Base-by-base conservation (phyloP, 2,329 filamentous ascomycete genomes). In the Drechslerella dactyloides region DNA sequence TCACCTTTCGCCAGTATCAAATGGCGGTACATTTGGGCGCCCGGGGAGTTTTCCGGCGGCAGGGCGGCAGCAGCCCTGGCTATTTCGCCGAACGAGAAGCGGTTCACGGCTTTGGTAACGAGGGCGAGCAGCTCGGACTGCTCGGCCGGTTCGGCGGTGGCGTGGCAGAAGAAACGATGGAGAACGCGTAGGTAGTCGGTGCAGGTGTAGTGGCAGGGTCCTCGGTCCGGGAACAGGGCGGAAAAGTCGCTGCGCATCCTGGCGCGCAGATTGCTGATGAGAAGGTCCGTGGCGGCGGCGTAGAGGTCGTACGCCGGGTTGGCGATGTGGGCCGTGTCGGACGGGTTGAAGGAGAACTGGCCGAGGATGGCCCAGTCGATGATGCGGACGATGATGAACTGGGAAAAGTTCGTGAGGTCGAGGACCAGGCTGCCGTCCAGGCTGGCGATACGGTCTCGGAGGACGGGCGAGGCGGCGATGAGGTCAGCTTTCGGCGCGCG, bases 241-340 rank as follows among this genome's bases (percentile, higher is more conserved):
- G 44, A 2, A 19, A 48, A 10, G 2, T 48, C 44, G 4, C 19
- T 2, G 8, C 44, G 44, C n/a, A 48, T 21, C 11, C 21, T 48
- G 15, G 15, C 17, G 8, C 44, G 44, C 44, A 48, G 5, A 3
- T 19, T 17, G 11, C 2, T 23, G 17, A 48, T 48, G 11, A 5
- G 15, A 11, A 21, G 19, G 2, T 48, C 8, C 8, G 44, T 19
- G 15, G 44, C 44, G 19, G 19, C n/a, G 5, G 44, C 44, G 19
- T 48, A 48, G 44, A 48, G n/a, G 17, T 48, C 44, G 44, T 48
- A 10, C 5, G 44, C 44, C 5, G 44, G 44, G 44, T 48, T 48
- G 3, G 19, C 44, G 8, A 48, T 23, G 4, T 19, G 15, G 19
- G 2, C 4, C 2, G 17, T 19, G 19, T 48, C 44, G 8, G 44